Evolutionary conservation across 1,284 basidiomycete species (phyloP).

Genomic region (Pisolithus thermaeus): DNA sequence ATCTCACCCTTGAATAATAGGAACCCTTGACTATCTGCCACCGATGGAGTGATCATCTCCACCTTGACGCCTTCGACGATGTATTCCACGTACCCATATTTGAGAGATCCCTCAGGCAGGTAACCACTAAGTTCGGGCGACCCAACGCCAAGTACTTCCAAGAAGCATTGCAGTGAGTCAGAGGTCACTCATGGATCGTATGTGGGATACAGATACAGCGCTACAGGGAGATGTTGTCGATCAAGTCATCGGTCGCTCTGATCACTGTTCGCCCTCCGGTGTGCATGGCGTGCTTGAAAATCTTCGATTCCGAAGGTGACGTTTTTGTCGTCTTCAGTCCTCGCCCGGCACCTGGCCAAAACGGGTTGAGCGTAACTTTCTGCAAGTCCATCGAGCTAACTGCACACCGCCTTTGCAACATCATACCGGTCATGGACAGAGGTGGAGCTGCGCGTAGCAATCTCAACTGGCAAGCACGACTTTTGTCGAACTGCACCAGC

Average conservation of each 20-base stretch:
- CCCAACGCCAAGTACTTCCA: constrained; percentile 34
- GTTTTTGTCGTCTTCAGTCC: constrained; percentile 58
- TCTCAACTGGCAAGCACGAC: constrained; percentile 51
- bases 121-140: constrained; percentile 34
- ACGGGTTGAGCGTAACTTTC: constrained; percentile 38
- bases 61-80: constrained; percentile 43
- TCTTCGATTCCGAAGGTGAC: constrained; percentile 29
- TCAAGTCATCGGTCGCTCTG: constrained; percentile 31
- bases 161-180: constrained; percentile 37
- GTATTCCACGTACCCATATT: constrained; percentile 37
- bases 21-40: constrained; percentile 44
- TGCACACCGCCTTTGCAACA: constrained; percentile 37
- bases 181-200: not conserved
- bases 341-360: constrained; percentile 42
- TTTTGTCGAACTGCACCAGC: constrained; percentile 49
- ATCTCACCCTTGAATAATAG: constrained; percentile 22
- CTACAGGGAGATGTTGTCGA: constrained; percentile 27
- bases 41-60: constrained; percentile 39
- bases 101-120: constrained; percentile 34
- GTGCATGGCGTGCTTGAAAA: constrained; percentile 47
- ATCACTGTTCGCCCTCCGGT: constrained; percentile 61
- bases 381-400: constrained; percentile 31
- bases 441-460: constrained; percentile 28
- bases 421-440: constrained; percentile 40
- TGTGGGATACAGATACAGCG: not conserved